Percentiles rank a stretch among this genome's conserved stretches.
Conservation (phyloP, 257 asterid species). For the Knoxia roxburghii region DNA sequence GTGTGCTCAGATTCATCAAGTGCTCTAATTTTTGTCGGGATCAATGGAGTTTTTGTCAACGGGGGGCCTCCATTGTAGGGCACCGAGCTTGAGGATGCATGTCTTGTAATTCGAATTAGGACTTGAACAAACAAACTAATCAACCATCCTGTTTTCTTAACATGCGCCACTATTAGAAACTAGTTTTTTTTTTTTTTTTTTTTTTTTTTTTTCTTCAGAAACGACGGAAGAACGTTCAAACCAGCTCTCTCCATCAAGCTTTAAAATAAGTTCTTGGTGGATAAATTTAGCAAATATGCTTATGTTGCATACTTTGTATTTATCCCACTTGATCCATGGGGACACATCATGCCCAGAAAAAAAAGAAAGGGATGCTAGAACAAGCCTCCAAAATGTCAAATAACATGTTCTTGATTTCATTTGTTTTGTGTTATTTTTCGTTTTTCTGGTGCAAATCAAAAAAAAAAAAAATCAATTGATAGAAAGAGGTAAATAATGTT, state of each 20-base stretch:
- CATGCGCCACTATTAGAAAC: neutral
- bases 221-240: slow-evolving; percentile 24
- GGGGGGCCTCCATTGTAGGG: slow-evolving; percentile 7
- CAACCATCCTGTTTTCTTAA: slow-evolving; percentile 2
- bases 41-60: slow-evolving; percentile 10
- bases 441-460: too few relatives aligned
- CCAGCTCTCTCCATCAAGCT: too few relatives aligned
- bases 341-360: too few relatives aligned
- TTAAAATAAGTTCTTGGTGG: slow-evolving; percentile 1
- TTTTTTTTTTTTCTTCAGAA: neutral
- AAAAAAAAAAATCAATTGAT: too few relatives aligned
- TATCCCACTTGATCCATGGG: neutral
- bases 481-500: too few relatives aligned
- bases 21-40: slow-evolving; percentile 14
- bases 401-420: too few relatives aligned
- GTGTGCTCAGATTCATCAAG: slow-evolving; percentile 9
- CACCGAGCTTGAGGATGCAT: neutral
- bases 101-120: neutral
- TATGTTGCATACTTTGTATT: neutral
- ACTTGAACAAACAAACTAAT: slow-evolving; percentile 8
- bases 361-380: too few relatives aligned
- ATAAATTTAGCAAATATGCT: neutral
- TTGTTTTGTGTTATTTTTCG: too few relatives aligned
- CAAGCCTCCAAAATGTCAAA: slow-evolving; percentile 7
- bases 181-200: neutral